phyloP scores from a whole-genome alignment of 1,284 basidiomycete species.

The Cutaneotrichosporon mucoides region DNA sequence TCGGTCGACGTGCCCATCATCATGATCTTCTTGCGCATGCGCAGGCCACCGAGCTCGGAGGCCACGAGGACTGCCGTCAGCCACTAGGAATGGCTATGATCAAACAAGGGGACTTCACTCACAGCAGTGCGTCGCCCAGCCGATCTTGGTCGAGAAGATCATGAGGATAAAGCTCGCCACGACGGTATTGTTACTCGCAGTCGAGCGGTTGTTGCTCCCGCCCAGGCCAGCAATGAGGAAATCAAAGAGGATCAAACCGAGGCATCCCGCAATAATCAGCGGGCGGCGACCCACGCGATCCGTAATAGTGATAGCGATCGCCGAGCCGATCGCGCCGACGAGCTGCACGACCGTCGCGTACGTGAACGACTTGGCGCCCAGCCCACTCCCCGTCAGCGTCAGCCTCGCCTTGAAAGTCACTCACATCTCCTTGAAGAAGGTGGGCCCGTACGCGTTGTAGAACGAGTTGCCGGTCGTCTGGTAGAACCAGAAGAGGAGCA shows the following conservation, averaged over 20 bases:
- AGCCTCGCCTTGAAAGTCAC: background rate
- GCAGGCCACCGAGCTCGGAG: slow-evolving; percentile 19
- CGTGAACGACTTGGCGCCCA: slow-evolving; percentile 22
- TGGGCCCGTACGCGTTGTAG: slow-evolving; percentile 22
- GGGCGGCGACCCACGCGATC: slow-evolving; percentile 22
- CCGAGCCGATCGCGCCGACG: slow-evolving; percentile 13
- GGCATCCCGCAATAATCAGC: slow-evolving; percentile 18
- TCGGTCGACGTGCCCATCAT: slow-evolving; percentile 14
- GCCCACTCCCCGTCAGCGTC: slow-evolving; percentile 7
- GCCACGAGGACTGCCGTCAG: slow-evolving; percentile 13
- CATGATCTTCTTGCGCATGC: slow-evolving; percentile 25
- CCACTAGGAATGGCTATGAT: no score
- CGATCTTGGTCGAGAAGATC: slow-evolving; percentile 20
- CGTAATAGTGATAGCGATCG: slow-evolving; percentile 15
- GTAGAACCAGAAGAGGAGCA: slow-evolving; percentile 14
- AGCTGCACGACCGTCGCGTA: slow-evolving; percentile 22
- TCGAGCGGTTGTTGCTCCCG: slow-evolving; percentile 4
- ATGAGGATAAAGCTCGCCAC: slow-evolving; percentile 25
- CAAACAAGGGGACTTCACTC: background rate
- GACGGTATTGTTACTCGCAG: slow-evolving; percentile 12
- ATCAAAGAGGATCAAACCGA: slow-evolving; percentile 15
- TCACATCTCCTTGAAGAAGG: slow-evolving; percentile 18
- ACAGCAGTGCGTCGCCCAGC: slow-evolving; percentile 16
- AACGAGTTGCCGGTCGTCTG: slow-evolving; percentile 22
- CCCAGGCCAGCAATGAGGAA: slow-evolving; percentile 21